A percentile compares a stretch with the other conserved stretches of the same genome.
phyloP scores from a whole-genome alignment of 352 stramenopile species.

The Phytophthora citrophthora region DNA sequence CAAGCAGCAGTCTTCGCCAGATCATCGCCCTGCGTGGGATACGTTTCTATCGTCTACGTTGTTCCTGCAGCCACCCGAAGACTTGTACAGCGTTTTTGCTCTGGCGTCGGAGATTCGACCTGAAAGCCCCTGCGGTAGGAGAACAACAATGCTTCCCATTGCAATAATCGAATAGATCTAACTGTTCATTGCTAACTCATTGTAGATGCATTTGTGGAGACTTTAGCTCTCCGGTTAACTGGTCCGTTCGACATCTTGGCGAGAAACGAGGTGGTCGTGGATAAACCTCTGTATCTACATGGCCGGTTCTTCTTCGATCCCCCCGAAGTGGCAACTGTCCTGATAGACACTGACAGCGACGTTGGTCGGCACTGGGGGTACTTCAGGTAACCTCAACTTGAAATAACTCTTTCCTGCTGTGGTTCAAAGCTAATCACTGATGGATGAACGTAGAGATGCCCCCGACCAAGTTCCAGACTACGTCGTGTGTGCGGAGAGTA shows the following conservation, averaged over 20 bases:
- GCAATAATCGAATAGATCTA: slow-evolving; percentile 4
- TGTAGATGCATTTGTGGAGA: slow-evolving; percentile 57
- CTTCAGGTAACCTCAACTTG: slow-evolving; percentile 38
- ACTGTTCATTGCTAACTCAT: not conserved
- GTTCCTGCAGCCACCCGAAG: slow-evolving; percentile 33
- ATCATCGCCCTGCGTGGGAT: slow-evolving; percentile 36
- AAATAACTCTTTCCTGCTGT: not conserved
- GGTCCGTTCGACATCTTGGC: slow-evolving; percentile 61
- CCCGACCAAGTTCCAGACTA: slow-evolving; percentile 48
- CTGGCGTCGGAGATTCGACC: slow-evolving; percentile 42
- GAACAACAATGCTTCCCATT: not conserved
- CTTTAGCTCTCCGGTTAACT: slow-evolving; percentile 46
- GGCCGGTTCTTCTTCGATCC: slow-evolving; percentile 60
- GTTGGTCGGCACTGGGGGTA: slow-evolving; percentile 56
- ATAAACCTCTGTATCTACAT: slow-evolving; percentile 59
- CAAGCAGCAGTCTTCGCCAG: not conserved
- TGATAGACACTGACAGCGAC: slow-evolving; percentile 23
- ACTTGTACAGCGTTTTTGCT: slow-evolving; percentile 61
- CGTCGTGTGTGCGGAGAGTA: slow-evolving; percentile 43
- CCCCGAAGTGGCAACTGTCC: slow-evolving; percentile 53
- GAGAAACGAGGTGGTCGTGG: slow-evolving; percentile 23
- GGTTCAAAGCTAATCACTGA: not conserved
- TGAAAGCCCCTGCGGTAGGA: slow-evolving; percentile 41
- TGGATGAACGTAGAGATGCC: slow-evolving; percentile 39
- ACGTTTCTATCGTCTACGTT: slow-evolving; percentile 45